These are phyloP conservation scores for Flaveria sonorensis DNA, from an alignment of 129 eudicot genomes.

Conservation along the genomic window DNA sequence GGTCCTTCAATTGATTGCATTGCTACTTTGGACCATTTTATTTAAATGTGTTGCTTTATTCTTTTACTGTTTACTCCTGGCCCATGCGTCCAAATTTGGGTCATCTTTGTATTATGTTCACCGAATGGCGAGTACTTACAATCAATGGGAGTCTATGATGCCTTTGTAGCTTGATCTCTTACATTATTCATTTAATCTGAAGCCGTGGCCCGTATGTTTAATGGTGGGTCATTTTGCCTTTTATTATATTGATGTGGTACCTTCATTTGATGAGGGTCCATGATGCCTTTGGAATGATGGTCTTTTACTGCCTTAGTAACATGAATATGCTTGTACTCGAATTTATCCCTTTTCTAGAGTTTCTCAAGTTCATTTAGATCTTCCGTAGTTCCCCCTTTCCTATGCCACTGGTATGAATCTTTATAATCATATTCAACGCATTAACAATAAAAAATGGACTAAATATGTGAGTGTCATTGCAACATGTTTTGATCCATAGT, in stretches of 20 bases:
- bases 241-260: no score
- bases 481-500: no score
- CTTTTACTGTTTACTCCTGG: not conserved
- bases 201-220: not conserved
- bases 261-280: not conserved
- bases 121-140: no score
- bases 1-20: not conserved
- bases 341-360: not conserved
- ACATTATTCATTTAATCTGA: not conserved
- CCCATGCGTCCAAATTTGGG: not conserved
- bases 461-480: not conserved
- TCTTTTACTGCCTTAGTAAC: conserved; percentile 5
- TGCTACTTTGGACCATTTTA: not conserved
- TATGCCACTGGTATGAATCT: not conserved
- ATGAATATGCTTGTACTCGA: conserved; percentile 1
- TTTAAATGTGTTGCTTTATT: not conserved
- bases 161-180: not conserved
- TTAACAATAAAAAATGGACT: not conserved
- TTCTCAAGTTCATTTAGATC: not conserved
- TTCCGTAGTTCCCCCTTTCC: not conserved
- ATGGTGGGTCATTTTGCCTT: conserved; percentile 20
- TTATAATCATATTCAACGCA: not conserved
- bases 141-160: not conserved
- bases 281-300: not conserved
- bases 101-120: not conserved